A percentile compares a stretch with the other conserved stretches of the same genome.
These are phyloP conservation scores for Magnolia kwangsiensis DNA, from an alignment of 164 flowering plant species.

Conservation along the genomic window DNA sequence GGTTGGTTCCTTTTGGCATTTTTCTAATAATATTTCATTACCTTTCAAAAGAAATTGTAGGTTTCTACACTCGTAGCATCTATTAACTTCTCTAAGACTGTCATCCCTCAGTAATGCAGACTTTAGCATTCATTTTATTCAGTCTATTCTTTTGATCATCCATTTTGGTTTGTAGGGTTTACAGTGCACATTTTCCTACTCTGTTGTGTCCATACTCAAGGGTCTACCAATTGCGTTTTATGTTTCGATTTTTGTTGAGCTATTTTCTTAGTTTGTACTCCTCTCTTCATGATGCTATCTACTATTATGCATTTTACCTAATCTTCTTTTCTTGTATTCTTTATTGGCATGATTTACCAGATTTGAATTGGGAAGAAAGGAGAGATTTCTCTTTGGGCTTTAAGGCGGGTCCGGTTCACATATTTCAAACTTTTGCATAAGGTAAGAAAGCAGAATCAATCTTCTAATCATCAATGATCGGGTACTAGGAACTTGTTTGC, in stretches of 20 bases:
- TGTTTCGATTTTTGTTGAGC: neutral
- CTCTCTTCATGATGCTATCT: neutral
- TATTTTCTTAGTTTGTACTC: neutral
- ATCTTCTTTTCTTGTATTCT: neutral
- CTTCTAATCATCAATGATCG: neutral
- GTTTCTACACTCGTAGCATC: too few relatives aligned
- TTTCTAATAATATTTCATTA: too few relatives aligned
- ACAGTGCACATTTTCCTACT: too few relatives aligned
- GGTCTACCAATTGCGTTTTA: neutral
- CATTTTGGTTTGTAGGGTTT: too few relatives aligned
- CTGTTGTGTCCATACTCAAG: too few relatives aligned
- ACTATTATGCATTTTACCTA: neutral
- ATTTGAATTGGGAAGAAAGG: neutral
- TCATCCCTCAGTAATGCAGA: too few relatives aligned
- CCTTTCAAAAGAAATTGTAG: too few relatives aligned
- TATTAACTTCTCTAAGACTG: too few relatives aligned
- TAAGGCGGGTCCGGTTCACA: conserved; percentile 1
- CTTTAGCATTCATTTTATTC: too few relatives aligned
- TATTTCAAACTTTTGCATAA: conserved; percentile 8
- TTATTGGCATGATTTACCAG: neutral
- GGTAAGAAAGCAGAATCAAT: conserved; percentile 15
- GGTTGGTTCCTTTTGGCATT: too few relatives aligned
- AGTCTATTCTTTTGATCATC: too few relatives aligned
- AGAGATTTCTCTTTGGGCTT: neutral
- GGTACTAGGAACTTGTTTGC: too few relatives aligned